Conservation (phyloP, 352 stramenopile species). For the Phytophthora citrophthora region DNA sequence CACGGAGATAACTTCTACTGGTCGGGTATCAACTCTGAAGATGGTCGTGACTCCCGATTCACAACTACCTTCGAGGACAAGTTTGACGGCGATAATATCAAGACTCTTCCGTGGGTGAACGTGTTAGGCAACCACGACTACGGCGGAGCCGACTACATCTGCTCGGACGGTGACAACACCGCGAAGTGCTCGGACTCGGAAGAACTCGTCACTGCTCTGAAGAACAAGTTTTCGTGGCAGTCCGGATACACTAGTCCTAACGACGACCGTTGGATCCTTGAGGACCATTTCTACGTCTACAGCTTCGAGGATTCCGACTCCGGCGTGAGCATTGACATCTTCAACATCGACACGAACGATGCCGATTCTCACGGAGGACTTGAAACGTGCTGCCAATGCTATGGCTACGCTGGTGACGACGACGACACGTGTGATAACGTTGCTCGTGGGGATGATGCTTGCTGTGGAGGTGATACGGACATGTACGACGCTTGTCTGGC, state of each 20-base stretch:
- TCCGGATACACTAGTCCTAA: constrained; percentile 55
- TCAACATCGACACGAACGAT: constrained; percentile 67
- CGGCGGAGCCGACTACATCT: constrained; percentile 67
- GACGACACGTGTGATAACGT: constrained; percentile 52
- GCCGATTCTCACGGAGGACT: constrained; percentile 52
- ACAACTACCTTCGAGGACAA: constrained; percentile 64
- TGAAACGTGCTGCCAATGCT: constrained; percentile 67
- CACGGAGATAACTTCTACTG: constrained; percentile 81
- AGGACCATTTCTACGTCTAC: constrained; percentile 68
- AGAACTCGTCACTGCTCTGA: constrained; percentile 33
- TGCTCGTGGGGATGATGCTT: constrained; percentile 46
- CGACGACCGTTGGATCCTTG: constrained; percentile 56
- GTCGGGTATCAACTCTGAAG: constrained; percentile 54
- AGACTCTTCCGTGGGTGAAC: constrained; percentile 65
- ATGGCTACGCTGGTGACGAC: constrained; percentile 53
- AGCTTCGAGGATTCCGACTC: constrained; percentile 43
- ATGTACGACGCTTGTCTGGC: constrained; percentile 52
- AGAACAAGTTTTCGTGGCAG: constrained; percentile 59
- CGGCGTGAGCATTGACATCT: constrained; percentile 62
- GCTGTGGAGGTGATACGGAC: constrained; percentile 45
- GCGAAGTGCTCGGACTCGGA: constrained; percentile 30
- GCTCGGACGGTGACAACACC: constrained; percentile 34
- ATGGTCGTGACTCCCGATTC: constrained; percentile 57
- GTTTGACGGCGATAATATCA: constrained; percentile 56
- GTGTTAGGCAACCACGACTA: constrained; percentile 78